Conservation (phyloP, 2,329 filamentous ascomycete species). For the Hymenoscyphus fructigenus region DNA sequence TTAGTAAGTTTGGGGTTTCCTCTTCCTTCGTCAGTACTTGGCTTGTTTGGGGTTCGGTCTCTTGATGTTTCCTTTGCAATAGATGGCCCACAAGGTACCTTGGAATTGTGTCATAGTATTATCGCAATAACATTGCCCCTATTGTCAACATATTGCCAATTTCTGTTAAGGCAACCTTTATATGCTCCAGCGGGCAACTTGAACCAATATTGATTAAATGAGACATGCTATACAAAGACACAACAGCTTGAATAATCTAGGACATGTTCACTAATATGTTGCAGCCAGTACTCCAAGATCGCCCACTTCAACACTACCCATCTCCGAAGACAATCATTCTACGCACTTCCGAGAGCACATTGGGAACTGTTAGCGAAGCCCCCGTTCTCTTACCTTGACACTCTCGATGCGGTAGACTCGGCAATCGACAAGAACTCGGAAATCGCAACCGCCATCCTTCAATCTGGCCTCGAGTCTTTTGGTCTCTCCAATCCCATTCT, state of each 20-base stretch:
- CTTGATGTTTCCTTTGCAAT: background rate
- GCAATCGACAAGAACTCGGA: constrained; percentile 88
- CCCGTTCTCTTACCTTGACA: constrained; percentile 80
- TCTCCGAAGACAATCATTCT: constrained; percentile 86
- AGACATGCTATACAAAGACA: background rate
- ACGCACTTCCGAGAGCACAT: constrained; percentile 79
- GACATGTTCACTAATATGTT: background rate
- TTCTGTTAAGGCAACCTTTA: background rate
- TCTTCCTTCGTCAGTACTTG: constrained; percentile 4
- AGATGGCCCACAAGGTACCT: too few relatives aligned
- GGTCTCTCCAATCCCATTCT: constrained; percentile 38
- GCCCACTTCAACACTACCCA: constrained; percentile 92
- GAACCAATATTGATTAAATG: background rate
- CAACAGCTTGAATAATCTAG: background rate
- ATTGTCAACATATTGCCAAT: too few relatives aligned
- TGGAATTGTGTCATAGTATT: too few relatives aligned
- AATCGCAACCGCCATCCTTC: constrained; percentile 75
- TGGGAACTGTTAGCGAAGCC: constrained; percentile 78
- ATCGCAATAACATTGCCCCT: too few relatives aligned
- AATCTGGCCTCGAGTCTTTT: constrained; percentile 67
- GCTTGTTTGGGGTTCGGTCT: background rate
- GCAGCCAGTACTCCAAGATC: constrained; percentile 77
- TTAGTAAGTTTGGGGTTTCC: constrained; percentile 56
- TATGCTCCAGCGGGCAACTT: background rate
- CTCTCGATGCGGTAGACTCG: constrained; percentile 74